phyloP scores from a whole-genome alignment of 2,329 filamentous ascomycete genomes.

The Alternaria rosae region DNA sequence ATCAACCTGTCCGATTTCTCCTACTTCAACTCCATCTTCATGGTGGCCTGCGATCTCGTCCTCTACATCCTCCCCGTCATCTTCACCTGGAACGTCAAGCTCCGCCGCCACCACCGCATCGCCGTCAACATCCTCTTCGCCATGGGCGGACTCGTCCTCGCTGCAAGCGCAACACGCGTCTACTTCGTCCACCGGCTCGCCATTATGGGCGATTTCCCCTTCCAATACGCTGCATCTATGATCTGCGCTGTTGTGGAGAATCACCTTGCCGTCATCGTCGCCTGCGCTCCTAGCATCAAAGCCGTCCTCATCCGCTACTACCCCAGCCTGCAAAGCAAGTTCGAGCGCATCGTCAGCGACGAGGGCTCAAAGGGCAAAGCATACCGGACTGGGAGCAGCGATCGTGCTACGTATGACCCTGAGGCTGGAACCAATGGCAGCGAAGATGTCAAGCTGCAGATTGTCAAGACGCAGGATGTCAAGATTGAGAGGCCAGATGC shows the following conservation, averaged over 20 bases:
- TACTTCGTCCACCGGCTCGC: constrained; percentile 36
- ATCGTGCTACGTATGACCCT: constrained; percentile 3
- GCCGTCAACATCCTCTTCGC: constrained; percentile 47
- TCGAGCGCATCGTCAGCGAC: constrained; percentile 22
- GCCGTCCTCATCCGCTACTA: constrained; percentile 34
- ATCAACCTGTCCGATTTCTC: constrained; percentile 48
- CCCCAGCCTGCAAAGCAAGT: constrained; percentile 31
- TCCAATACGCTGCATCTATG: constrained; percentile 37
- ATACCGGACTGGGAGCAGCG: neutral
- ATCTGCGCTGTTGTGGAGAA: constrained; percentile 48
- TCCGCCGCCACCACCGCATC: constrained; percentile 41
- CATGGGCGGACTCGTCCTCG: constrained; percentile 42
- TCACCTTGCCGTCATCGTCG: constrained; percentile 47
- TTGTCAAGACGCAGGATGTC: constrained; percentile 8
- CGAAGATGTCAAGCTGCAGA: neutral
- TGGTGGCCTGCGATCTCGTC: constrained; percentile 49
- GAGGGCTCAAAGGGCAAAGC: neutral
- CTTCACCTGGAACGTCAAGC: constrained; percentile 48
- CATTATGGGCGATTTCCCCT: constrained; percentile 34
- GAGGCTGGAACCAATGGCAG: neutral
- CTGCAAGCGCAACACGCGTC: constrained; percentile 36
- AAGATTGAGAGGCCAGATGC: constrained; percentile 4
- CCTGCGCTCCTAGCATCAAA: constrained; percentile 47
- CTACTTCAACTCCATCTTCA: constrained; percentile 48
- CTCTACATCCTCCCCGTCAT: constrained; percentile 50